A percentile compares a stretch with the other conserved stretches of the same genome.
phyloP scores from a whole-genome alignment of 345 rosid genomes.

The Pugionium dolabratum region DNA sequence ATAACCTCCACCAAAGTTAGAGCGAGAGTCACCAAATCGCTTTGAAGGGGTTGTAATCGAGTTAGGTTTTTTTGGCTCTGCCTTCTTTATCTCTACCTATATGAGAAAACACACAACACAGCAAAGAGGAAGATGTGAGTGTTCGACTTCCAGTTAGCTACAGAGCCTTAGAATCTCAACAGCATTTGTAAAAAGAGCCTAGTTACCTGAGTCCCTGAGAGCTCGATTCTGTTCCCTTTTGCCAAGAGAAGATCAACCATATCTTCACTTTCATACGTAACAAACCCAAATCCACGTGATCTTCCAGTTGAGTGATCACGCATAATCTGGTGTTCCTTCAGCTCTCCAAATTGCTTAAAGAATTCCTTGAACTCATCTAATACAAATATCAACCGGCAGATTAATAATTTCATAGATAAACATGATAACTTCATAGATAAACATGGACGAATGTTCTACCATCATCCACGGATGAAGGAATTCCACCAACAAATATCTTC shows the following conservation, averaged over 20 bases:
- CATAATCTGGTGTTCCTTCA: slow-evolving; percentile 71
- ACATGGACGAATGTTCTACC: slow-evolving; percentile 42
- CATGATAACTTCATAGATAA: not conserved
- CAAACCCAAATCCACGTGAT: slow-evolving; percentile 84
- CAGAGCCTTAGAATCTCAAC: not conserved
- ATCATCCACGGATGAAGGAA: slow-evolving; percentile 78
- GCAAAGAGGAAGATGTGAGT: not conserved
- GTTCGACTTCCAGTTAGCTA: not conserved
- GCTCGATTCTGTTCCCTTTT: slow-evolving; percentile 68
- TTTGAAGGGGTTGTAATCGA: slow-evolving; percentile 61
- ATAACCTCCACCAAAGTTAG: slow-evolving; percentile 59
- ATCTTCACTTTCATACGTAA: slow-evolving; percentile 65
- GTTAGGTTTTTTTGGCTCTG: slow-evolving; percentile 95
- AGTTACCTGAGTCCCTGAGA: slow-evolving; percentile 64
- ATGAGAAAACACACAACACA: slow-evolving; percentile 3
- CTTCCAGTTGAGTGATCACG: slow-evolving; percentile 73
- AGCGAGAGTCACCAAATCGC: slow-evolving; percentile 61
- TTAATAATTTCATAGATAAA: slow-evolving; percentile 17
- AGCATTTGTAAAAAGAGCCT: not conserved
- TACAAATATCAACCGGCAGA: slow-evolving; percentile 17
- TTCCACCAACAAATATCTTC: slow-evolving; percentile 97
- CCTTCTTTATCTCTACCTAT: slow-evolving; percentile 97
- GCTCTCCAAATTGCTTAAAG: slow-evolving; percentile 69
- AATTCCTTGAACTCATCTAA: slow-evolving; percentile 80
- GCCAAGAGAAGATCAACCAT: slow-evolving; percentile 69